phyloP scores from a whole-genome alignment of 495 filamentous ascomycete genomes.

The Aspergillus saccharolyticus region DNA sequence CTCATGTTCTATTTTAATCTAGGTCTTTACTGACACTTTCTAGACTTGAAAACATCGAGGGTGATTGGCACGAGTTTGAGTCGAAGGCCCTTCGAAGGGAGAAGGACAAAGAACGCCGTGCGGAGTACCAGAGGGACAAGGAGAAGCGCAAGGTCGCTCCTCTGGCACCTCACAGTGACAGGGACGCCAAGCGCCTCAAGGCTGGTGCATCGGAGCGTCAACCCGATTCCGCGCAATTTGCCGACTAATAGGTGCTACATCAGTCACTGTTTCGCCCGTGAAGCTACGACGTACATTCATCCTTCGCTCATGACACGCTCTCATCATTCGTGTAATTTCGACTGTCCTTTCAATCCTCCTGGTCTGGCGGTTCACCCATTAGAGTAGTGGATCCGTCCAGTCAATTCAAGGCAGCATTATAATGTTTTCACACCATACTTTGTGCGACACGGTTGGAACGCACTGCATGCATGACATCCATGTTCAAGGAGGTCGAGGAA shows the following conservation, averaged over 20 bases:
- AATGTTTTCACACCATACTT: neutral
- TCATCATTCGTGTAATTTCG: neutral
- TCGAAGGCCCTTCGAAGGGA: slow-evolving; percentile 91
- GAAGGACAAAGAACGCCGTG: slow-evolving; percentile 73
- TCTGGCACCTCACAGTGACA: slow-evolving; percentile 28
- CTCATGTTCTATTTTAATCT: neutral
- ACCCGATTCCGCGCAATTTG: neutral
- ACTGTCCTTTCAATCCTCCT: neutral
- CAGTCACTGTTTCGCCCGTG: neutral
- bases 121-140: slow-evolving; percentile 50
- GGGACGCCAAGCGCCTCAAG: slow-evolving; percentile 36
- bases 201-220: slow-evolving; percentile 17
- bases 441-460: neutral
- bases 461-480: slow-evolving; percentile 2
- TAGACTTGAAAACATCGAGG: slow-evolving; percentile 76
- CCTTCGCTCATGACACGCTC: neutral
- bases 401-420: no score
- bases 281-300: neutral
- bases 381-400: no score
- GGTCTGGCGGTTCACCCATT: no score
- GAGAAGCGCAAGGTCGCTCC: slow-evolving; percentile 43
- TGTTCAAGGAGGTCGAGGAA: neutral
- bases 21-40: slow-evolving; percentile 14
- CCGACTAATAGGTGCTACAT: slow-evolving; percentile 4
- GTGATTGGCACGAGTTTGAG: slow-evolving; percentile 99